Conservation (phyloP, 768 basidiomycete genomes). For the Suillus placidus region DNA sequence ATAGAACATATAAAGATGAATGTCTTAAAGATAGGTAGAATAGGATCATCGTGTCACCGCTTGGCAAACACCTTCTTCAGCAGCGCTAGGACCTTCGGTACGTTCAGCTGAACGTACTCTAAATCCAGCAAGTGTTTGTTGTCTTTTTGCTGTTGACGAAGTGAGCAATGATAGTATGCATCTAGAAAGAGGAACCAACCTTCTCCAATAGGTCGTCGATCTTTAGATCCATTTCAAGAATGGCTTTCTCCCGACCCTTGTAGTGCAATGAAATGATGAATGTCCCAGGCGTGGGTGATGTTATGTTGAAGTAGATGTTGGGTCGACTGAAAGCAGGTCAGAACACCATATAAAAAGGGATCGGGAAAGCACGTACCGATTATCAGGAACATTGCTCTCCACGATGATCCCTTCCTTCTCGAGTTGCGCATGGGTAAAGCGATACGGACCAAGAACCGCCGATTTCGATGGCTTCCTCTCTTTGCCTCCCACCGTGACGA, state of each 20-base stretch:
- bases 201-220: constrained; percentile 98
- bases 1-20: constrained; percentile 35
- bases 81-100: constrained; percentile 89
- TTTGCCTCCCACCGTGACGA: constrained; percentile 94
- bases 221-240: constrained; percentile 99
- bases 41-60: constrained; percentile 52
- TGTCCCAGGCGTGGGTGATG: constrained; percentile 95
- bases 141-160: constrained; percentile 85
- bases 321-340: constrained; percentile 65
- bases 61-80: constrained; percentile 94
- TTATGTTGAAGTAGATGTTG: constrained; percentile 99
- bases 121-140: constrained; percentile 95
- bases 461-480: constrained; percentile 91
- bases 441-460: constrained; percentile 89
- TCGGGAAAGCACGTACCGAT: constrained; percentile 59
- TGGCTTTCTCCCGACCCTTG: constrained; percentile 98
- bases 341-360: not conserved
- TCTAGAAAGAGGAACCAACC: constrained; percentile 47
- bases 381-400: constrained; percentile 98
- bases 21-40: constrained; percentile 21
- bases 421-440: constrained; percentile 96
- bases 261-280: constrained; percentile 99
- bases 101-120: constrained; percentile 97
- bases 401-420: constrained; percentile 99
- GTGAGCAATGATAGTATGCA: constrained; percentile 18